Evolutionary conservation across 1,284 basidiomycete species (phyloP), one percentile per base, ranked within the genome.

Genomic region (Bjerkandera adusta): DNA sequence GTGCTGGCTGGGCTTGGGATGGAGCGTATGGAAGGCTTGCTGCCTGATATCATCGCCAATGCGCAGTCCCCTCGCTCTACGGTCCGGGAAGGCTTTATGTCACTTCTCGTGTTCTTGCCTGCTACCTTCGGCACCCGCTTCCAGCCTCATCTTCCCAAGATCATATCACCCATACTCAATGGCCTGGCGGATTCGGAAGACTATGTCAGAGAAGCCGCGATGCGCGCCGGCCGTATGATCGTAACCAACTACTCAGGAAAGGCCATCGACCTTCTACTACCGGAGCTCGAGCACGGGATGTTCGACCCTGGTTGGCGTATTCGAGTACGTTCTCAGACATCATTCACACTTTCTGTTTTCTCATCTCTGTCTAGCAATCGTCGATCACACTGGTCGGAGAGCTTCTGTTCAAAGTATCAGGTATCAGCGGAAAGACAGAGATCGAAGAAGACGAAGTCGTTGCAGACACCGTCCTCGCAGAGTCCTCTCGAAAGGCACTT

Each of bases 221-320:
- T 99, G 95, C 83, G 92, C 30, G 96, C 97, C n/a, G 96, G 96
- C 52, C 81, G 96, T 56, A 99, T 99, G 95, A 89, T 99, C 57
- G 92, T 99, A 53, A 89, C 86, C 50, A 97, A 97, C 68, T 97
- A 99, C 71, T 90, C 93, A 21, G 81, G 64, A 63, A 90, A 85
- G 63, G 96, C 97, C 3, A 92, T 99, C 47, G 96, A 99, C 56
- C 74, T 99, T 24, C 76, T 99, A 4, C 72, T 99, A 22, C 97
- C 96, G 3, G 94, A 98, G 65, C 81, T 99, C 39, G 95, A 99
- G 68, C 81, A 79, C 41, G 94, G 95, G 5, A 92, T 99, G 82
- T 95, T 98, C 65, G 95, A 98, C 68, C 72, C 87, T 42, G 84
- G 86, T 33, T 98, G 95, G 95, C 84, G 96, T 25, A 98, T 98